Evolutionary conservation across 495 filamentous ascomycete genomes (phyloP), one percentile per base, ranked within the genome.

Genomic region (Xylaria curta): DNA sequence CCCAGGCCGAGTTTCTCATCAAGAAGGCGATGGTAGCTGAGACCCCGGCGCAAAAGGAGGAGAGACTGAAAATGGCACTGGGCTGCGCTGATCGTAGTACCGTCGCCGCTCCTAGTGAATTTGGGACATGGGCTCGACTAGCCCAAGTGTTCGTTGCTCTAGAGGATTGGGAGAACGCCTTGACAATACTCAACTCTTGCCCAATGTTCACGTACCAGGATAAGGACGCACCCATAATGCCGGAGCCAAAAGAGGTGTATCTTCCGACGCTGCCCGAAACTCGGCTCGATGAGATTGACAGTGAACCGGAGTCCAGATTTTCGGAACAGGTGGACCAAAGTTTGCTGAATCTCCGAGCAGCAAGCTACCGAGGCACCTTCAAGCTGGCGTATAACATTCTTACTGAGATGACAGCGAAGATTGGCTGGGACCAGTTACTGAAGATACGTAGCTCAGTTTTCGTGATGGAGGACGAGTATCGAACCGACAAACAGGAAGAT

Each of bases 161-260:
- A 77, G 96, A 99, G 80, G 92, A 95, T 79, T 99, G 95, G 93
- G 96, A 98, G 75, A 87, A 90, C 61, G 96, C 97, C 2, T 87
- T 99, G 21, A 89, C 97, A 10, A 99, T 97, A 6, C 86, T 99
- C n/a, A 99, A 99, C 82, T 98, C 95, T 4, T 99, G 97, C 73
- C 96, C 96, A 4, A 99, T 99, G 96, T 99, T 99, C 80, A 98
- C 96, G 9, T 98, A 98, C 81, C 95, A 98, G 79, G 96, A 99
- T 80, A 98, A 97, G 75, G 96, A 99, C 79, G 89, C 93, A 8
- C 96, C 96, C 21, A 87, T 95, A 69, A 94, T 97, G 92, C 96
- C 96, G 24, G 93, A 96, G 73, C 94, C 95, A 0, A 89, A 89
- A 62, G 93, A 93, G 64, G 91, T 98, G 69, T 89, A 92, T 77